Base-by-base conservation (phyloP, 805 yeast genomes). In the Zygosaccharomyces bailii region DNA sequence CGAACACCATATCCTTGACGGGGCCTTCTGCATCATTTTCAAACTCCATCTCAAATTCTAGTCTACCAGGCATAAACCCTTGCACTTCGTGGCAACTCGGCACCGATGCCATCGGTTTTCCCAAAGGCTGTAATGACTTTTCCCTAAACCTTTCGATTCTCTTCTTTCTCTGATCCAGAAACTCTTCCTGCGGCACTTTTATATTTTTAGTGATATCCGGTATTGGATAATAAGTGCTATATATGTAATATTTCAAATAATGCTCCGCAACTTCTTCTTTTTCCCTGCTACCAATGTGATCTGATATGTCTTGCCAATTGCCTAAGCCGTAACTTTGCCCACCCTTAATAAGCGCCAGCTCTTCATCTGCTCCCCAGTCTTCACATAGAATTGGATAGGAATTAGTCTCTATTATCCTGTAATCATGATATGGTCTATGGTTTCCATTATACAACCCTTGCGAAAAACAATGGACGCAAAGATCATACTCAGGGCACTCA, bases 341-440 rank as follows among this genome's bases (percentile, higher is more conserved):
- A 6, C 97, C 98, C 63, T 89, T 96, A 10, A 95, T 77, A 46
- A 93, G 70, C 24, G 87, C 72, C 45, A 90, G 61, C 66, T 93
- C 99, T 65, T 93, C 99, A 68, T 93, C 99, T 1, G 99, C 99
- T 29, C 99, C 99, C 98, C 99, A 93, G 45, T 84, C 90, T 45
- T 75, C 78, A 42, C 80, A 85, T 54, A 95, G 83, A 7, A 95
- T 86, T 0, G 99, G 99, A 60, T 87, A 91, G 2, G 95, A 85
- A 60, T 91, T 91, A 55, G 95, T 96, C 65, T 93, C 99, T 20
- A 91, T 82, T 11, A 93, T 86, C 57, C 80, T 78, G 63, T 93
- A 93, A 59, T 86, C 95, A 63, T 93, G 99, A 75, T 80, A 86
- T 8, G 99, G 98, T 63, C 88, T 83, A 69, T 93, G 99, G 49